A percentile compares a stretch with the other conserved stretches of the same genome.
Conservation (phyloP, 139 green algal species). For the Spirogloea muscicola region DNA sequence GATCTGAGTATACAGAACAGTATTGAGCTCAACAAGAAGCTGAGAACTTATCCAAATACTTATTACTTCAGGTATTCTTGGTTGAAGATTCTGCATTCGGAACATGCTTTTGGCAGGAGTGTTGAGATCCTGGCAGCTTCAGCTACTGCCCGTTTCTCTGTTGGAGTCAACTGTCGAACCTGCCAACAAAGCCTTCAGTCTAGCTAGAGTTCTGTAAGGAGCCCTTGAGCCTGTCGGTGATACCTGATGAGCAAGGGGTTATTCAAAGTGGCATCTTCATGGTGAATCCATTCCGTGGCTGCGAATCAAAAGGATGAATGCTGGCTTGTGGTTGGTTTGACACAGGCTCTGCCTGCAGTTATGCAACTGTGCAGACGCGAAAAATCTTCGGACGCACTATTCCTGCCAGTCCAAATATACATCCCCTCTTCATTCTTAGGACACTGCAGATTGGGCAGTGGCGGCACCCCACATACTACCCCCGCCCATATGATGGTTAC, state of each 20-base stretch:
- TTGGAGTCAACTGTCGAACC: background rate
- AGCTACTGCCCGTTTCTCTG: background rate
- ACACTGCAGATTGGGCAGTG: constrained; percentile 30
- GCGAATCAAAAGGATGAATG: too few relatives aligned
- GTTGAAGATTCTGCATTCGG: background rate
- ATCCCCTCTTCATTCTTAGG: constrained; percentile 33
- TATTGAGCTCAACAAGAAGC: constrained; percentile 12
- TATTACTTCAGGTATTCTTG: constrained; percentile 36
- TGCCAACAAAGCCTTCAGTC: background rate
- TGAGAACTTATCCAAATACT: constrained; percentile 27
- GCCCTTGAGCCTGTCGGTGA: background rate
- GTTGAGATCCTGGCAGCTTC: background rate
- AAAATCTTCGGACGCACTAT: constrained; percentile 22
- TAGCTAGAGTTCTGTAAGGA: background rate
- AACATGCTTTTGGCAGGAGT: background rate
- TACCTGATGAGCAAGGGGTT: background rate
- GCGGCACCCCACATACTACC: background rate
- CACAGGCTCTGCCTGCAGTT: constrained; percentile 8
- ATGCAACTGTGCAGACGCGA: constrained; percentile 35
- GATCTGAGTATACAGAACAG: constrained; percentile 34
- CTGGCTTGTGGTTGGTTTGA: background rate
- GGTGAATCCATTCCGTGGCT: background rate
- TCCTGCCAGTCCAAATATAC: constrained; percentile 6
- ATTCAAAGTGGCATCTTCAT: background rate
- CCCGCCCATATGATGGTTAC: constrained; percentile 29